phyloP scores from a whole-genome alignment of 2,329 filamentous ascomycete genomes.

The Elsinoe ampelina region DNA sequence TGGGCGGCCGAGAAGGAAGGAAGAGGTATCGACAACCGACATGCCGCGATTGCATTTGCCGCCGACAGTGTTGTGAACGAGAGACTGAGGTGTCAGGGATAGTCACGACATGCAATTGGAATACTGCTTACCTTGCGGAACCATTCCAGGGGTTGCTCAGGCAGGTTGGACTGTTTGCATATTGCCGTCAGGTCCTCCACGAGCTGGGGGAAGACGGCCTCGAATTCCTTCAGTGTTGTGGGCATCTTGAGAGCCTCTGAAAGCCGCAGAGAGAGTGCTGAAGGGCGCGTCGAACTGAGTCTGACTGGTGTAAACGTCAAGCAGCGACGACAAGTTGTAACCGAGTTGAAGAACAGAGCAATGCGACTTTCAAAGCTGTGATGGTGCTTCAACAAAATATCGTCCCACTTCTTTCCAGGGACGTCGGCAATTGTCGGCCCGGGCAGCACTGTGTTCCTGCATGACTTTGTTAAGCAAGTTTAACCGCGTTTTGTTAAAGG shows the following conservation, averaged over 20 bases:
- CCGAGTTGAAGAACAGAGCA: neutral
- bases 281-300: too few relatives aligned
- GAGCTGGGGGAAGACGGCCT: slow-evolving; percentile 79
- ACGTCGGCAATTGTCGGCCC: slow-evolving; percentile 5
- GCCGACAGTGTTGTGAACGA: slow-evolving; percentile 79
- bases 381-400: slow-evolving; percentile 9
- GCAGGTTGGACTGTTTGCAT: slow-evolving; percentile 73
- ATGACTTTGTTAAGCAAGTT: neutral
- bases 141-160: slow-evolving; percentile 73
- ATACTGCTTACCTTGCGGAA: slow-evolving; percentile 59
- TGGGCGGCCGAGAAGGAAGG: slow-evolving; percentile 62
- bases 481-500: slow-evolving; percentile 9
- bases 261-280: too few relatives aligned
- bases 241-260: slow-evolving; percentile 43
- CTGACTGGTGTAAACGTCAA: too few relatives aligned
- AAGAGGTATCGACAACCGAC: slow-evolving; percentile 86
- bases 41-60: slow-evolving; percentile 99
- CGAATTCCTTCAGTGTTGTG: slow-evolving; percentile 76
- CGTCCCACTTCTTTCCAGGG: slow-evolving; percentile 15
- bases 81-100: slow-evolving; percentile 46
- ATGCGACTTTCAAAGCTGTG: neutral
- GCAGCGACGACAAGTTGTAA: neutral
- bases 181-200: slow-evolving; percentile 72
- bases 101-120: neutral
- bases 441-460: neutral